Conservation (phyloP, 495 filamentous ascomycete species). For the Penicillium macrosclerotiorum region DNA sequence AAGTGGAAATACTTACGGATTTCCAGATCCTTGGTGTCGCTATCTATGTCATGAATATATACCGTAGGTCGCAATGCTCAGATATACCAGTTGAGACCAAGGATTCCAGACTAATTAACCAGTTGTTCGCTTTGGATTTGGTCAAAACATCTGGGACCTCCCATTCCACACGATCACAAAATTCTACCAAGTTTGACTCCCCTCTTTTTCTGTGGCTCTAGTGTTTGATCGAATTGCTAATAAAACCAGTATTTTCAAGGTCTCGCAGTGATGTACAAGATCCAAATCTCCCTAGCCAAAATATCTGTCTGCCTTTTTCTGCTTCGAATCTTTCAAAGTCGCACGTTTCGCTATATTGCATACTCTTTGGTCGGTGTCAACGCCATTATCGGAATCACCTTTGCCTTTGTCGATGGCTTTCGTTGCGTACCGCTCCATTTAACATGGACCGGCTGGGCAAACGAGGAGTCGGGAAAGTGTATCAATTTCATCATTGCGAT, state of each 20-base stretch:
- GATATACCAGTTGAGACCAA: background rate
- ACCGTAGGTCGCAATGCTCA: conserved; percentile 10
- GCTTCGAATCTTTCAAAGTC: conserved; percentile 38
- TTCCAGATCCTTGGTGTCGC: conserved; percentile 17
- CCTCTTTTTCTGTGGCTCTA: background rate
- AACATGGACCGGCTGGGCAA: conserved; percentile 31
- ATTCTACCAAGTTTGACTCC: conserved; percentile 21
- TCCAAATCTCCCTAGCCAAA: conserved; percentile 43
- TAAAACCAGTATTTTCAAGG: conserved; percentile 26
- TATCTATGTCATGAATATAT: conserved; percentile 16
- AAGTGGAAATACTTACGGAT: background rate
- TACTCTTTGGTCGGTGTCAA: conserved; percentile 34
- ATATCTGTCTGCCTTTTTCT: conserved; percentile 52
- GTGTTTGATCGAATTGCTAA: background rate
- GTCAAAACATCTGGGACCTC: conserved; percentile 32
- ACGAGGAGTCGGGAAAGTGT: conserved; percentile 20
- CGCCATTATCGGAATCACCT: conserved; percentile 29
- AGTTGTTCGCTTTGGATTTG: conserved; percentile 31
- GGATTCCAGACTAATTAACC: conserved; percentile 1
- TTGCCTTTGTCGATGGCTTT: conserved; percentile 29
- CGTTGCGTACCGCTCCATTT: conserved; percentile 34
- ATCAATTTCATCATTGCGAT: conserved; percentile 28
- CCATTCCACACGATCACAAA: conserved; percentile 20
- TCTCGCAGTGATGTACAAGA: conserved; percentile 29
- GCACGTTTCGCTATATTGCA: conserved; percentile 28